Evolutionary conservation across 352 stramenopile genomes (phyloP), one percentile per base, ranked within the genome.

Genomic region (Hyphochytrium catenoides): DNA sequence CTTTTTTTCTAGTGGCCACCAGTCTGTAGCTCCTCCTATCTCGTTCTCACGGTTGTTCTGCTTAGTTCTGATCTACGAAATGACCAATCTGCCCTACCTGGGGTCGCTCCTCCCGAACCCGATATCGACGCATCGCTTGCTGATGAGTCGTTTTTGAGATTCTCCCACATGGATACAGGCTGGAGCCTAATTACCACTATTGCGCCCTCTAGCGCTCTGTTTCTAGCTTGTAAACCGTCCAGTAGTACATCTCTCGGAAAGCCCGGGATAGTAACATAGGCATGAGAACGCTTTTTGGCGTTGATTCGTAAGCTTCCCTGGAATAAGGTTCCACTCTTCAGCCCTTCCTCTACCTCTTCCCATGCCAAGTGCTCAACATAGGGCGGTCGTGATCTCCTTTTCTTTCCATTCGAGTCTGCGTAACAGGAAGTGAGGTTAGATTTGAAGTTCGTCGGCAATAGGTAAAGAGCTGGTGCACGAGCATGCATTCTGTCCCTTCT

Each of bases 261-360:
- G 0, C 70, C 70, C 19, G 74, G 54, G 9, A 87, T 52, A 2
- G 65, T 64, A 20, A 84, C 48, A 36, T 78, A 87, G 8, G 62
- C 70, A 36, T 81, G 59, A 42, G 62, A 54, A 14, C 58, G 56
- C 19, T 74, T 77, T 39, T 60, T 60, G 0, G 47, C 44, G 31
- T 82, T 87, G 16, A 84, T 53, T 2, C 72, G 65, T 11, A 87
- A 44, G 20, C 61, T 69, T 33, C 72, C 72, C 38, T 76, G 52
- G 26, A 50, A 40, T 6, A 62, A 19, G 15, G 43, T 43, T 2
- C 56, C 53, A 20, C 37, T 33, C 18, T 44, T 43, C 18, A 66
- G 34, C n/a, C n/a, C n/a, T n/a, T n/a, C n/a, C n/a, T n/a, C n/a
- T n/a, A n/a, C n/a, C n/a, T n/a, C n/a, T n/a, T n/a, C n/a, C n/a